These are phyloP conservation scores for Arxiozyma slooffiae DNA, from an alignment of 1,139 yeast species.

Conservation along the genomic window DNA sequence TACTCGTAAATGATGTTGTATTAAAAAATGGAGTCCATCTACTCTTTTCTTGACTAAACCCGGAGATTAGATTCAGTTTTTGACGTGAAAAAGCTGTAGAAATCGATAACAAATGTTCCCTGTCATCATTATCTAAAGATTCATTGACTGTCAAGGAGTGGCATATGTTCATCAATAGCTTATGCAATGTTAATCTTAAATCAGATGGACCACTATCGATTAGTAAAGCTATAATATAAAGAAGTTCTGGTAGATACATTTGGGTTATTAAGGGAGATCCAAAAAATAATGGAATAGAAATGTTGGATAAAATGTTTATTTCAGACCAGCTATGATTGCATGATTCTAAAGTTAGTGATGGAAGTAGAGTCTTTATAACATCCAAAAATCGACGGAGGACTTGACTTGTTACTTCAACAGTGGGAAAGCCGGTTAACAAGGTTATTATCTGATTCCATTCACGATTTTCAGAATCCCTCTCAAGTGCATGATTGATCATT, in stretches of 20 bases:
- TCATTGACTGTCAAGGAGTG: constrained; percentile 63
- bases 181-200: constrained; percentile 56
- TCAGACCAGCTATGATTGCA: constrained; percentile 64
- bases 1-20: constrained; percentile 41
- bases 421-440: constrained; percentile 56
- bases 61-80: constrained; percentile 66
- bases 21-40: constrained; percentile 31
- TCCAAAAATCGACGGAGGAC: constrained; percentile 45
- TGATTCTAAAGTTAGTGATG: constrained; percentile 36
- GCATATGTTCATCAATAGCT: constrained; percentile 55
- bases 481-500: constrained; percentile 62
- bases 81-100: constrained; percentile 58
- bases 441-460: constrained; percentile 57
- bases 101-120: constrained; percentile 39
- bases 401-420: constrained; percentile 61
- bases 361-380: constrained; percentile 41
- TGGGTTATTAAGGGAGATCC: constrained; percentile 60
- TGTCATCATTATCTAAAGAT: constrained; percentile 38
- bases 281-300: constrained; percentile 60
- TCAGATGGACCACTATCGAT: constrained; percentile 66
- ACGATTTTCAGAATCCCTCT: constrained; percentile 62
- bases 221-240: constrained; percentile 57
- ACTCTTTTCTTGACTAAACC: constrained; percentile 54
- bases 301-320: constrained; percentile 55
- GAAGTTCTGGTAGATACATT: constrained; percentile 60